These are phyloP conservation scores for Cryoendolithus antarcticus DNA, from an alignment of 2,329 filamentous ascomycete genomes.

Conservation along the genomic window DNA sequence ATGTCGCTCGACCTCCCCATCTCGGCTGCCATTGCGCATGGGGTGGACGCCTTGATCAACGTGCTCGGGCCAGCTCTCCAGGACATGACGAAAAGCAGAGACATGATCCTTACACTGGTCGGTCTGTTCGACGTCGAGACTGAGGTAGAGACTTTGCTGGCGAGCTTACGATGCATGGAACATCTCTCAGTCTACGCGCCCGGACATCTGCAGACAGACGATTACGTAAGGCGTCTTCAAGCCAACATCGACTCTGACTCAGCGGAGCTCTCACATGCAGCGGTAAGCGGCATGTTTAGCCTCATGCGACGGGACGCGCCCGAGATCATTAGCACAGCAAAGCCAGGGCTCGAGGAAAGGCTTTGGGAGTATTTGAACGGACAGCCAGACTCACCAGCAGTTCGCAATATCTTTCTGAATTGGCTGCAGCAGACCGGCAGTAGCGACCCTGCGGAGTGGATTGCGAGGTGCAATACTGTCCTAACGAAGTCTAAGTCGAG, in stretches of 20 bases:
- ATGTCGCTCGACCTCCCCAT: constrained; percentile 77
- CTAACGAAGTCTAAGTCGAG: constrained; percentile 75
- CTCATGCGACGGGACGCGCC: constrained; percentile 86
- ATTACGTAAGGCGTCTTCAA: constrained; percentile 75
- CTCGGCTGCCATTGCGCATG: constrained; percentile 69
- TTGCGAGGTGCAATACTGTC: constrained; percentile 76
- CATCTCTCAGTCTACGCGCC: constrained; percentile 88
- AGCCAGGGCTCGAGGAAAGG: constrained; percentile 73
- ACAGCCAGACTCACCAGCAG: constrained; percentile 60
- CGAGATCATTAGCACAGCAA: constrained; percentile 65
- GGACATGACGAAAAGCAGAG: constrained; percentile 80
- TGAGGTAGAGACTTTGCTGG: constrained; percentile 56
- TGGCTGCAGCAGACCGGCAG: constrained; percentile 89
- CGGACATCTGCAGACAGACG: constrained; percentile 68
- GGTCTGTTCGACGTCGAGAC: constrained; percentile 64
- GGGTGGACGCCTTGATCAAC: constrained; percentile 90
- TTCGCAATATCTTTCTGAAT: constrained; percentile 79
- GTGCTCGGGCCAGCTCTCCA: constrained; percentile 91
- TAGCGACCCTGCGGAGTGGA: constrained; percentile 68
- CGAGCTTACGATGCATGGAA: constrained; percentile 72
- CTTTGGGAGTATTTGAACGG: constrained; percentile 82
- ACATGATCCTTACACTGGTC: constrained; percentile 79
- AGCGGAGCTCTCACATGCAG: constrained; percentile 60
- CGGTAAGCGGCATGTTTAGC: constrained; percentile 80
- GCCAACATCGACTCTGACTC: constrained; percentile 60